These are phyloP conservation scores for Conticribra guillardii DNA, from an alignment of 108 stramenopile species.

Conservation along the genomic window DNA sequence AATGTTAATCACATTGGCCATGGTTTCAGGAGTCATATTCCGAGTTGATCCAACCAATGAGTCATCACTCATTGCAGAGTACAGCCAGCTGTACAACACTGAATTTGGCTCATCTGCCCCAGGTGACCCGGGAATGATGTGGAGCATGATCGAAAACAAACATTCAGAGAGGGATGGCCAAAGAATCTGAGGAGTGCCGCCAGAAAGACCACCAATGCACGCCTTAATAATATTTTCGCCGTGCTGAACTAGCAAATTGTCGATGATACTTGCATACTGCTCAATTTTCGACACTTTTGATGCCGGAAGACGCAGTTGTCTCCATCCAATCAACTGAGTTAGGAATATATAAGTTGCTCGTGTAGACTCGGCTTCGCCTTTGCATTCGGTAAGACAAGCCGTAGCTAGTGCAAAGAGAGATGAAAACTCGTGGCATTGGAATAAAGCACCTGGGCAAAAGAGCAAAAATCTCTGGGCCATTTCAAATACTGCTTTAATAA, in stretches of 20 bases:
- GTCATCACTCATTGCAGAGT: constrained; percentile 22
- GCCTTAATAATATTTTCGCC: constrained; percentile 44
- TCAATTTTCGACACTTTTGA: constrained; percentile 20
- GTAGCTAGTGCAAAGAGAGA: constrained; percentile 50
- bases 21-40: constrained; percentile 24
- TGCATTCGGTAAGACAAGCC: constrained; percentile 53
- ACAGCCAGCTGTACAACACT: constrained; percentile 18
- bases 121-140: constrained; percentile 22
- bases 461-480: constrained; percentile 57
- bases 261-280: constrained; percentile 25
- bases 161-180: constrained; percentile 57
- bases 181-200: constrained; percentile 60
- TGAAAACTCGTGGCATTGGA: constrained; percentile 43
- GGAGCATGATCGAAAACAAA: constrained; percentile 49
- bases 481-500: constrained; percentile 58
- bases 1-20: constrained; percentile 26
- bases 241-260: constrained; percentile 48
- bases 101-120: constrained; percentile 20
- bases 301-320: constrained; percentile 40
- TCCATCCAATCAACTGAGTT: constrained; percentile 69
- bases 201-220: constrained; percentile 56
- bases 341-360: constrained; percentile 58
- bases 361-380: constrained; percentile 57
- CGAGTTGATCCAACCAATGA: background rate
- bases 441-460: constrained; percentile 58